These are phyloP conservation scores for Musa balbisiana DNA, from an alignment of 202 grass and related monocot genomes.

Conservation along the genomic window DNA sequence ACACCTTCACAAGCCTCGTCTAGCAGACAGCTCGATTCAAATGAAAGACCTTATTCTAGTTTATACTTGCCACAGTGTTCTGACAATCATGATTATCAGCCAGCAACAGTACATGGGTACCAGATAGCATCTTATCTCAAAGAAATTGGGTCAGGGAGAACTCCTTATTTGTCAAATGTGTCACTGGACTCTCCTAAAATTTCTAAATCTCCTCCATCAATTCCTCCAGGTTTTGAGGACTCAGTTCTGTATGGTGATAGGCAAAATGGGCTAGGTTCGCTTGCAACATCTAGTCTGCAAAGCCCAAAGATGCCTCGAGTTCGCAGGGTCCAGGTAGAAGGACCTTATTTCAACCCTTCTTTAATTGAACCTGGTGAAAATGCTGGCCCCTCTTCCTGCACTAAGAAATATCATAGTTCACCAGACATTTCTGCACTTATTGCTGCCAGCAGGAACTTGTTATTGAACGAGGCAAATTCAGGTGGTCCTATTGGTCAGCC, in stretches of 20 bases:
- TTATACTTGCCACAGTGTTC: slow-evolving; percentile 42
- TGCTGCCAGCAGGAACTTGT: slow-evolving; percentile 58
- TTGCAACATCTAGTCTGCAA: slow-evolving; percentile 42
- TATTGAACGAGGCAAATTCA: slow-evolving; percentile 64
- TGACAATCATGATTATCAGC: slow-evolving; percentile 76
- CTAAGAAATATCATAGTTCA: slow-evolving; percentile 99
- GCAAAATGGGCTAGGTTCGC: slow-evolving; percentile 53
- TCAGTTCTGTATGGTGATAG: slow-evolving; percentile 43
- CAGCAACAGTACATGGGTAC: slow-evolving; percentile 89
- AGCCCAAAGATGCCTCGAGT: slow-evolving; percentile 45
- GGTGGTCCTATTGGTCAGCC: slow-evolving; percentile 55
- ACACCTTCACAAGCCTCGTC: slow-evolving; percentile 37
- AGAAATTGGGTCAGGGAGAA: slow-evolving; percentile 51
- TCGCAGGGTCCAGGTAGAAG: slow-evolving; percentile 40
- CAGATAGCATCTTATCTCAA: slow-evolving; percentile 71
- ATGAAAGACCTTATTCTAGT: slow-evolving; percentile 51
- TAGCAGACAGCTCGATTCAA: slow-evolving; percentile 49
- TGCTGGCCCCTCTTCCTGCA: slow-evolving; percentile 37
- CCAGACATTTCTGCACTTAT: slow-evolving; percentile 95
- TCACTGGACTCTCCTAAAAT: slow-evolving; percentile 39
- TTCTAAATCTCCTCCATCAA: slow-evolving; percentile 40
- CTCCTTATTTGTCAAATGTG: slow-evolving; percentile 48
- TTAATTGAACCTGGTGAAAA: slow-evolving; percentile 45
- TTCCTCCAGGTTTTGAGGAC: slow-evolving; percentile 44
- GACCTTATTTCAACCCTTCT: slow-evolving; percentile 59